Evolutionary conservation across 305 asterid species (phyloP), one percentile per base, ranked within the genome.

Genomic region (Petunia hybrid): DNA sequence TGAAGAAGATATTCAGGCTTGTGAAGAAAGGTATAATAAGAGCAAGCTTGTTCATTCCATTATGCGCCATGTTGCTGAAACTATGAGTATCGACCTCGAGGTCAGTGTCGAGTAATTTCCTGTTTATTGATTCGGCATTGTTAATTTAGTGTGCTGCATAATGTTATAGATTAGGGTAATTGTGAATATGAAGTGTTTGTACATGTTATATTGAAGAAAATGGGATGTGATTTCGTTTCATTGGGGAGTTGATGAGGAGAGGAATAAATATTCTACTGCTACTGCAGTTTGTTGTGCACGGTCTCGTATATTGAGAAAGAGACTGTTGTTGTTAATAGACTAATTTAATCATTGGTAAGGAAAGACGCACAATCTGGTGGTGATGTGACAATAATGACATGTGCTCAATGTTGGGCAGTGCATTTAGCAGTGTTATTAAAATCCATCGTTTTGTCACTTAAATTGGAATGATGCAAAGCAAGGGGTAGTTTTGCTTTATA

Each of bases 21-120:
- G 99, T 76, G 99, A 95, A 85, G 99, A 95, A 88, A 87, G 97
- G 87, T 95, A 82, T 38, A 95, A 95, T 75, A 95, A 95, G 92
- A 93, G 98, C 83, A 95, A 95, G 86, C 99, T 95, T 57, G 98
- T 95, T 63, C 99, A 95, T 79, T 95, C 99, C 62, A 95, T 95
- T 62, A 95, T 95, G 98, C 91, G 99, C 4, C 98, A 93, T 76
- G 99, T 93, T 9, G 97, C 99, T 8, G 99, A 95, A 89, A 92
- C 99, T 56, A 86, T 93, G 92, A 76, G 51, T 14, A 55, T 79
- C 74, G 97, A 93, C 78, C 97, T 93, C 57, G 97, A 95, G 99
- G 99, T 92, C 57, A 4, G 62, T 56, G 13, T 56, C 31, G n/a
- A 13, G 62, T 4, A 56, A 56, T 56, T 14, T 22, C 13, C 62